These are phyloP conservation scores for Cenchrus americanus DNA, from an alignment of 176 grass and related monocot species.

Conservation along the genomic window DNA sequence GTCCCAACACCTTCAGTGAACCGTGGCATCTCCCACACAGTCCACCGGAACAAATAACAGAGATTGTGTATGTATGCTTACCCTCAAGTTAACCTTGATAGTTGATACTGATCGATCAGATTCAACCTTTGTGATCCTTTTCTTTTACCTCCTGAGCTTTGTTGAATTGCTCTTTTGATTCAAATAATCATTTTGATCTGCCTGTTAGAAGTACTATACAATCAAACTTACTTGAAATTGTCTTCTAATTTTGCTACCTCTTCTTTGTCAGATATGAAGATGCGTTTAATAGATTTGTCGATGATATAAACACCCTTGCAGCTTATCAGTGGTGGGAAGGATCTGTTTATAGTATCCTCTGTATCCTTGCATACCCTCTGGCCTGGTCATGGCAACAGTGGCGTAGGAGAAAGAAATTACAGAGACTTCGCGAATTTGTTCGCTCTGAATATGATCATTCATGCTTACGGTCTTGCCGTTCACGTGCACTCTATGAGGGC, in stretches of 20 bases:
- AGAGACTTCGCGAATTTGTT: conserved; percentile 98
- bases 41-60: conserved; percentile 85
- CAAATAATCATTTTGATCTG: conserved; percentile 18
- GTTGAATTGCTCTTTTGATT: conserved; percentile 4
- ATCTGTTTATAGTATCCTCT: conserved; percentile 83
- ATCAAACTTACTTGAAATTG: conserved; percentile 17
- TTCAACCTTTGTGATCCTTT: conserved; percentile 31
- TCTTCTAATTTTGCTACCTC: conserved; percentile 29
- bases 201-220: background rate
- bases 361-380: conserved; percentile 83
- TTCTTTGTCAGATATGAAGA: conserved; percentile 79
- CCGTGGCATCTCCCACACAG: conserved; percentile 97
- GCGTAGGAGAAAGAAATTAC: conserved; percentile 93
- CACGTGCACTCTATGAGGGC: conserved; percentile 98
- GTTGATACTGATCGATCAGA: background rate
- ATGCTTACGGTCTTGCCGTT: conserved; percentile 94
- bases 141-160: conserved; percentile 4
- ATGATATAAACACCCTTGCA: conserved; percentile 95
- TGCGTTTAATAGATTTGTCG: conserved; percentile 90
- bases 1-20: conserved; percentile 95
- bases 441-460: conserved; percentile 98
- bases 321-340: conserved; percentile 99
- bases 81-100: conserved; percentile 16
- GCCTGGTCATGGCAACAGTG: conserved; percentile 99
- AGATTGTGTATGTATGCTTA: conserved; percentile 88